These are phyloP conservation scores for Ogataea paradorogensis DNA, from an alignment of 805 yeast genomes.

Conservation along the genomic window DNA sequence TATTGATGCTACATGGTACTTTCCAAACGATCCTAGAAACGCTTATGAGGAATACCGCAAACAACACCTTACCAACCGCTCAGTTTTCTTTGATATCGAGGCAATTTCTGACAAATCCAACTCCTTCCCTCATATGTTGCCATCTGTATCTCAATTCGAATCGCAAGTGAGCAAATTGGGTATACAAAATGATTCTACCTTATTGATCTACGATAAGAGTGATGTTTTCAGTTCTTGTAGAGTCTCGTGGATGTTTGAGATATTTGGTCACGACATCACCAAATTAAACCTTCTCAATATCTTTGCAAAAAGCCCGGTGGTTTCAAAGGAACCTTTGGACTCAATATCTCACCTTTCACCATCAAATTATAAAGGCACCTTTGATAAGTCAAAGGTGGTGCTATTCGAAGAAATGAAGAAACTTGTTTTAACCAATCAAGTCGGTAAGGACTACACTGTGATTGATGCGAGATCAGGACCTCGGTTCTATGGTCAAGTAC, in stretches of 20 bases:
- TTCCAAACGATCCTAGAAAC: constrained; percentile 69
- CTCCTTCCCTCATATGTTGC: constrained; percentile 89
- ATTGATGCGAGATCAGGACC: constrained; percentile 81
- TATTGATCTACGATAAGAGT: constrained; percentile 80
- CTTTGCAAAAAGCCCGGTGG: constrained; percentile 38
- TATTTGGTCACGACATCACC: constrained; percentile 64
- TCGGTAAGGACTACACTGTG: constrained; percentile 47
- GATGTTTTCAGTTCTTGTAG: constrained; percentile 89
- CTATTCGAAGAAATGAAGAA: constrained; percentile 63
- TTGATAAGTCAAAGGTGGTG: constrained; percentile 51
- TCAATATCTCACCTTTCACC: constrained; percentile 19
- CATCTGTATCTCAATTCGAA: constrained; percentile 55
- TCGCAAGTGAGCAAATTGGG: constrained; percentile 54
- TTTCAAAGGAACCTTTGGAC: neutral
- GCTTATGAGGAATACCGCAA: constrained; percentile 56
- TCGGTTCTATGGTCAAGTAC: constrained; percentile 73
- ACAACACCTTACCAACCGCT: constrained; percentile 55
- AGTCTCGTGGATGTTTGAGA: constrained; percentile 84
- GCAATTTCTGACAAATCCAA: constrained; percentile 56
- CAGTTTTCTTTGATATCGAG: constrained; percentile 80
- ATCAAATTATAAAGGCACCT: constrained; percentile 36
- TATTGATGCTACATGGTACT: constrained; percentile 88
- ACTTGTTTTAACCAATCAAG: constrained; percentile 48
- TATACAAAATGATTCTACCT: constrained; percentile 47
- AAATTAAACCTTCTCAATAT: constrained; percentile 68